phyloP scores from a whole-genome alignment of 495 filamentous ascomycete genomes.

The Podospora pseudoanserina region DNA sequence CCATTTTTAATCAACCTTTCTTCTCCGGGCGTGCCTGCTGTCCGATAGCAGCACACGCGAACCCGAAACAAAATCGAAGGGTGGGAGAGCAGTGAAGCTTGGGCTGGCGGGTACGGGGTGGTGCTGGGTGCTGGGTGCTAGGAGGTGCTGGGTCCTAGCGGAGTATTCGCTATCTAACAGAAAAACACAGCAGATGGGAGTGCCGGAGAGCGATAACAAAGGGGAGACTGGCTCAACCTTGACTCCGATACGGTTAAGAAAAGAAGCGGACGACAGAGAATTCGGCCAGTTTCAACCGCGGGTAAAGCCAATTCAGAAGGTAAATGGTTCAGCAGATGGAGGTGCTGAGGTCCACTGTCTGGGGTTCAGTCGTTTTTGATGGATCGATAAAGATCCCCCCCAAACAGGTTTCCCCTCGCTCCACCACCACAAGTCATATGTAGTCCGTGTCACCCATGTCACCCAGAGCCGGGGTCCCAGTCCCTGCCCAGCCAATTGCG shows the following conservation, averaged over 20 bases:
- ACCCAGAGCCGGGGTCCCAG: not conserved
- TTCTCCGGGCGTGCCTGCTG: constrained; percentile 14
- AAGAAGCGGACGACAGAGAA: not conserved
- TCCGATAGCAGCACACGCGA: constrained; percentile 10
- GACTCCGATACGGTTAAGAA: not conserved
- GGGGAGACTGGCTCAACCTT: not conserved
- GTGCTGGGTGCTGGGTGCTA: no score
- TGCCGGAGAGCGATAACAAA: not conserved
- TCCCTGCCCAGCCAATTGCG: not conserved
- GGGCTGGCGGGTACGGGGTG: not conserved
- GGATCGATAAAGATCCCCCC: constrained; percentile 4
- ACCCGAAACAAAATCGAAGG: not conserved
- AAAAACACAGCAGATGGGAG: not conserved
- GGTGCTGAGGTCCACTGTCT: not conserved
- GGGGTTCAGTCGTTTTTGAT: not conserved
- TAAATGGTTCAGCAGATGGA: not conserved
- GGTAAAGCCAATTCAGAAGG: not conserved
- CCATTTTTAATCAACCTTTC: constrained; percentile 27
- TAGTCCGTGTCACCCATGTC: not conserved
- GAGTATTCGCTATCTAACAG: not conserved
- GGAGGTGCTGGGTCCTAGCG: not conserved
- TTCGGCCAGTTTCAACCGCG: not conserved
- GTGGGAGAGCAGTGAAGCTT: not conserved
- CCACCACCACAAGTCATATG: not conserved
- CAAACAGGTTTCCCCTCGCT: not conserved